These are phyloP conservation scores for Cucurbita pepo DNA, from an alignment of 306 rosid species.

Conservation along the genomic window DNA sequence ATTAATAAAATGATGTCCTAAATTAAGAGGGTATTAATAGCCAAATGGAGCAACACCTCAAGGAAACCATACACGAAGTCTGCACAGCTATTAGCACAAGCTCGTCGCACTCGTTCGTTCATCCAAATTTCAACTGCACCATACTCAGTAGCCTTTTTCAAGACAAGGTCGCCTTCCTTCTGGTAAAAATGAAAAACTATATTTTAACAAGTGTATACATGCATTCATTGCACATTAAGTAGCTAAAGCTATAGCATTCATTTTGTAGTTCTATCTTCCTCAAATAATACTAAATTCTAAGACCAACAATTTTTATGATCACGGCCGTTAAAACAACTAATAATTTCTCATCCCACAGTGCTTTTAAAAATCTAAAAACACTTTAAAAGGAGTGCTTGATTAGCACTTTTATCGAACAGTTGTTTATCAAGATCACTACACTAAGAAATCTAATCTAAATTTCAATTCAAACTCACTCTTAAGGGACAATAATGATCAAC, in stretches of 20 bases:
- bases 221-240: not conserved
- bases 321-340: not conserved
- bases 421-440: not conserved
- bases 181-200: conserved; percentile 16
- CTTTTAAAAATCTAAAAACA: not conserved
- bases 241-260: not conserved
- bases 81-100: conserved; percentile 89
- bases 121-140: conserved; percentile 99
- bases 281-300: not conserved
- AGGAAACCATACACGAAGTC: conserved; percentile 75
- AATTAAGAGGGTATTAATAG: conserved; percentile 14
- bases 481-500: not conserved
- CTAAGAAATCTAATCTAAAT: not conserved
- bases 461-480: not conserved
- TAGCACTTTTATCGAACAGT: not conserved
- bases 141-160: conserved; percentile 88
- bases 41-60: conserved; percentile 60
- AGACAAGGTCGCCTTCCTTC: conserved; percentile 84
- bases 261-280: not conserved
- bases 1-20: conserved; percentile 7
- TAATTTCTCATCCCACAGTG: not conserved
- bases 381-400: not conserved
- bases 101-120: conserved; percentile 95
- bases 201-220: not conserved
- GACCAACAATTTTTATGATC: not conserved